A percentile compares a stretch with the other conserved stretches of the same genome.
Conservation (phyloP, 2,329 filamentous ascomycete species). For the Fusarium sp. region DNA sequence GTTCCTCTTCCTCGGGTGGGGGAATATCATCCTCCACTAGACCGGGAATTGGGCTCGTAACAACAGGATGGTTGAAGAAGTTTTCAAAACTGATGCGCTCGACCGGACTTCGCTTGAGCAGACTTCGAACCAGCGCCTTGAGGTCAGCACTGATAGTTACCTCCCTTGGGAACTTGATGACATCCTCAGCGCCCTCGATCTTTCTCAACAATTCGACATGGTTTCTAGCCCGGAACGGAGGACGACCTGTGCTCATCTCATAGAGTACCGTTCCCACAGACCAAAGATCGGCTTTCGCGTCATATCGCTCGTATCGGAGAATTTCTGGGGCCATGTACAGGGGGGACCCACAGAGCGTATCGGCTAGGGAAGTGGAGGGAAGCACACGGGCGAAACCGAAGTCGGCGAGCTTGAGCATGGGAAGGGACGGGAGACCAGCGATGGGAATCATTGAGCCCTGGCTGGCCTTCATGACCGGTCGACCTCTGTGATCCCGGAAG, state of each 20-base stretch:
- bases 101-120: slow-evolving; percentile 87
- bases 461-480: slow-evolving; percentile 79
- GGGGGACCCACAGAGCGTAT: slow-evolving; percentile 95
- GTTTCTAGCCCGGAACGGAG: slow-evolving; percentile 92
- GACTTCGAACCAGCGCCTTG: slow-evolving; percentile 81
- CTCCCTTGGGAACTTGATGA: slow-evolving; percentile 84
- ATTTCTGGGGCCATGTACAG: slow-evolving; percentile 99
- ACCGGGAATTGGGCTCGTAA: slow-evolving; percentile 81
- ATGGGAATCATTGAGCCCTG: slow-evolving; percentile 84
- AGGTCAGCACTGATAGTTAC: slow-evolving; percentile 78
- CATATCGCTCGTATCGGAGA: slow-evolving; percentile 95
- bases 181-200: slow-evolving; percentile 90
- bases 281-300: slow-evolving; percentile 97
- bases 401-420: slow-evolving; percentile 97
- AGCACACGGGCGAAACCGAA: slow-evolving; percentile 98
- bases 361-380: slow-evolving; percentile 89
- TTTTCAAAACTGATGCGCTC: slow-evolving; percentile 88
- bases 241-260: slow-evolving; percentile 92
- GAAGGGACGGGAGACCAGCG: slow-evolving; percentile 84
- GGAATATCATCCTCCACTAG: slow-evolving; percentile 82
- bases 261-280: slow-evolving; percentile 95
- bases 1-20: slow-evolving; percentile 46
- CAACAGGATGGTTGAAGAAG: slow-evolving; percentile 82
- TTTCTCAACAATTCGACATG: slow-evolving; percentile 93
- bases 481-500: slow-evolving; percentile 67